Evolutionary conservation across 2,329 filamentous ascomycete species (phyloP), one percentile per base, ranked within the genome.

Genomic region (Diplodia intermedia): DNA sequence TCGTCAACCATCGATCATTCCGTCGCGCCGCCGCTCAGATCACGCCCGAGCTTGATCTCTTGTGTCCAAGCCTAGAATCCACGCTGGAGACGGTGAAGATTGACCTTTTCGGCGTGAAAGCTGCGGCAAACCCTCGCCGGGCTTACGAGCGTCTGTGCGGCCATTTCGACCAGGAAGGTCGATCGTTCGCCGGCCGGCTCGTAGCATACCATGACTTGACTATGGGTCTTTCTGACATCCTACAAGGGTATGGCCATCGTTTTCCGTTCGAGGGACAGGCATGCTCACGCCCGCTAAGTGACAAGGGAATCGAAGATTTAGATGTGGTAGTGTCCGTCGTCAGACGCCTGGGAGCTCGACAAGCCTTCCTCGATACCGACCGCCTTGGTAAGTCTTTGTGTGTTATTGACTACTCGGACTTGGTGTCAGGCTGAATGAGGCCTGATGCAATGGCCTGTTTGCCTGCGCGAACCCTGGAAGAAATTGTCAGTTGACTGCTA

Each of bases 1-100:
- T 81, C 33, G 75, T 84, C 36, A 76, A 78, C 15, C 75, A 79
- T 68, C 77, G 78, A 33, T 77, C 74, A 18, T 80, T 81, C 73
- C 78, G 66, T 29, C 57, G 49, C 31, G 66, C 52, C 18, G 49
- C 60, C 38, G 57, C 57, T 11, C 73, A 23, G 73, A 75, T 66
- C 7, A 66, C 61, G 26, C 36, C 20, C 29, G 66, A 68, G 52
- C 38, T 68, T n/a, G 67, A 67, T 29, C 31, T 68, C 36, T 40
- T 65, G 23, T 54, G 66, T 36, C 26, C 40, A 15, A 70, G 70
- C 62, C 43, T 71, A 23, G 38, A 57, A 12, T 50, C 49, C 23
- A 68, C 66, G 14, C 38, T 63, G 23, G 66, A 65, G 8, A 31
- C 66, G 15, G 49, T 68, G 18, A 63, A 53, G 8, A 23, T 33